Evolutionary conservation across 257 asterid genomes (phyloP), one percentile per base, ranked within the genome.

Genomic region (Rubia yunnanensis): DNA sequence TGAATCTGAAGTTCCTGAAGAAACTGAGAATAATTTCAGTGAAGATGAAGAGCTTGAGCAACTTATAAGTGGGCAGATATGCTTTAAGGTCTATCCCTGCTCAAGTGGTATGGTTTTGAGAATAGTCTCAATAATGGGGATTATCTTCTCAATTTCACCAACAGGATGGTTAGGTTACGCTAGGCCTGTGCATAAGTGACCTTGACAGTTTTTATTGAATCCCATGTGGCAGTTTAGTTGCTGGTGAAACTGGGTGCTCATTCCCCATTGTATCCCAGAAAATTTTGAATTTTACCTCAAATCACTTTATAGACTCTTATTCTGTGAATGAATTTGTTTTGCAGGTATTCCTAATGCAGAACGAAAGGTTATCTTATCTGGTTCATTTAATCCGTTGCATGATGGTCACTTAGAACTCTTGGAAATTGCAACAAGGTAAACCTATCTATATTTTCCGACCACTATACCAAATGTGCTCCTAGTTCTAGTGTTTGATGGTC

Each of bases 371-470:
- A 88, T 92, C 69, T 85, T 92, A 59, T 76, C 97, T 9, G 97
- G 97, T 70, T 89, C 99, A 6, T 92, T 86, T 80, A 87, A 92
- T 83, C 99, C 99, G 48, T 74, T 92, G 82, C 99, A 92, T 65
- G 94, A 84, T 53, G 99, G 99, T 60, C 97, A 92, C 83, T 74
- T 84, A 71, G 88, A 86, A 80, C 99, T 92, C 76, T 81, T 92
- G 84, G 96, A 92, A 72, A 91, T 88, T 68, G 96, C 96, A 52
- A 61, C 82, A 5, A 83, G 95, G 97, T 92, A 87, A 66, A 24
- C 8, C 22, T n/a, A 38, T 46, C 66, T 63, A 35, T 66, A 49
- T n/a, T 57, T 75, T 13, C 52, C 17, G 20, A 44, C 20, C 20
- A 14, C 50, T 41, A 14, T 13, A 41, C 15, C 7, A 15, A 44